A percentile compares a stretch with the other conserved stretches of the same genome.
These are phyloP conservation scores for Aspergillus mulundensis DNA, from an alignment of 495 filamentous ascomycete species.

Conservation along the genomic window DNA sequence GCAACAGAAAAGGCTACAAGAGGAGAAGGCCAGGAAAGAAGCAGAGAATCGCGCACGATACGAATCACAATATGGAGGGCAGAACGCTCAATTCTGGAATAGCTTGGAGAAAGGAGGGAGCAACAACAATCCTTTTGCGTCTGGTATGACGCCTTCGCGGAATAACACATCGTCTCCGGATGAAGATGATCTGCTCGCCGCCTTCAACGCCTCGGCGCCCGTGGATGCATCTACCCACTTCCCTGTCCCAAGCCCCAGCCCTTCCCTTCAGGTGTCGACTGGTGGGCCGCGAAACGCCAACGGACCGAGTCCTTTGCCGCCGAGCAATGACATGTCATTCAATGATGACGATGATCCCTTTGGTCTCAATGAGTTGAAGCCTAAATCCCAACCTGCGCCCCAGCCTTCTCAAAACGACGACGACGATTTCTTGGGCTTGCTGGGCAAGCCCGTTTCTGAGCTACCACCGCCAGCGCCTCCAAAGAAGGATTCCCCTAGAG, in stretches of 20 bases:
- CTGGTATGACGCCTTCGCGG: constrained; percentile 52
- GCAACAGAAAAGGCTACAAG: constrained; percentile 75
- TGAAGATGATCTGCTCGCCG: constrained; percentile 60
- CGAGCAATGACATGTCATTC: constrained; percentile 17
- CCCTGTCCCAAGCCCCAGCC: constrained; percentile 40
- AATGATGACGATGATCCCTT: constrained; percentile 79
- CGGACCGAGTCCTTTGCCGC: constrained; percentile 20
- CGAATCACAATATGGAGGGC: constrained; percentile 69
- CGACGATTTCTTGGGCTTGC: constrained; percentile 83
- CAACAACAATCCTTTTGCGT: constrained; percentile 32
- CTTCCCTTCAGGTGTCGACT: constrained; percentile 26
- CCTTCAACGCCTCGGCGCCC: constrained; percentile 56
- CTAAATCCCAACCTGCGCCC: constrained; percentile 33
- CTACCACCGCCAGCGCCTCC: constrained; percentile 45
- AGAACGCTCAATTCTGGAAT: constrained; percentile 67
- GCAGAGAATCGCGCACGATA: constrained; percentile 63
- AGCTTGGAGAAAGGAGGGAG: constrained; percentile 48
- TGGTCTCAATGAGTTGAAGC: constrained; percentile 65
- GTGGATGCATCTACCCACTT: constrained; percentile 61
- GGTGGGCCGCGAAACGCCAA: constrained; percentile 19
- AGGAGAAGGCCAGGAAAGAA: constrained; percentile 71
- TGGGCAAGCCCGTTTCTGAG: constrained; percentile 84
- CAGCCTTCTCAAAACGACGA: constrained; percentile 45
- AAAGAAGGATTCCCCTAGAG: constrained; percentile 32
- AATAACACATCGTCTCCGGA: constrained; percentile 29